Percentiles rank a stretch among this genome's conserved stretches.
Evolutionary conservation across 163 green algal genomes (phyloP).

Genomic region (Coccomyxa subellipsoidea): DNA sequence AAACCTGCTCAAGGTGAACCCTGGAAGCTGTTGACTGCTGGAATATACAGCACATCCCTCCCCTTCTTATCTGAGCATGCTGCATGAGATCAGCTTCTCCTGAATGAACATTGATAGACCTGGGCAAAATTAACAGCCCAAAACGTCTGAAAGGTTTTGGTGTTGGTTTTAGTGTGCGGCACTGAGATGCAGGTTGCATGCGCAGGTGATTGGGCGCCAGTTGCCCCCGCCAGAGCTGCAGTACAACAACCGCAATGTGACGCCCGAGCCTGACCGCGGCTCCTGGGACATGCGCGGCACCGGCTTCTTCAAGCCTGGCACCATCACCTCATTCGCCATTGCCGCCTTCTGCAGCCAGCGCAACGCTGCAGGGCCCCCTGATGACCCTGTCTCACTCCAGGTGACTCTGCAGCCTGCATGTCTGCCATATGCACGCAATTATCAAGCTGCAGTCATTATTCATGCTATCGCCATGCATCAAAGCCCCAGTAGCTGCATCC

Average conservation of each 20-base stretch:
- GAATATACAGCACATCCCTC: too few species aligned
- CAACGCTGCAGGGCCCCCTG: not conserved
- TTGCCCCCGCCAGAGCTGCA: constrained; percentile 19
- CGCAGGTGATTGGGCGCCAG: constrained; percentile 16
- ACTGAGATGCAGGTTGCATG: too few species aligned
- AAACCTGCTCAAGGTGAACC: constrained; percentile 27
- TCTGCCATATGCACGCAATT: too few species aligned
- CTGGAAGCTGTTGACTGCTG: not conserved
- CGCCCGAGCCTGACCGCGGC: not conserved
- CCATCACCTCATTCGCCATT: constrained; percentile 20
- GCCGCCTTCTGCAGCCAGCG: constrained; percentile 20
- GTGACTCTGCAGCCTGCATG: not conserved
- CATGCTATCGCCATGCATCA: too few species aligned
- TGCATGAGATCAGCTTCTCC: too few species aligned
- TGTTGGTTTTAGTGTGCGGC: too few species aligned
- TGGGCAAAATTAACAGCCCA: too few species aligned
- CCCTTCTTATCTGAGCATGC: too few species aligned
- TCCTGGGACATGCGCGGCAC: constrained; percentile 13
- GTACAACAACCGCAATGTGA: constrained; percentile 13
- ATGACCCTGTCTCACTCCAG: constrained; percentile 4
- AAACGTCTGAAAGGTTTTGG: too few species aligned
- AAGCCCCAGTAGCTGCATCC: too few species aligned
- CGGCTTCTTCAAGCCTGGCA: constrained; percentile 14
- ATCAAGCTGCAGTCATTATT: too few species aligned
- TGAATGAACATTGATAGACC: too few species aligned